Conservation (phyloP, 441 rosid species). For the Gossypium gossypioides region DNA sequence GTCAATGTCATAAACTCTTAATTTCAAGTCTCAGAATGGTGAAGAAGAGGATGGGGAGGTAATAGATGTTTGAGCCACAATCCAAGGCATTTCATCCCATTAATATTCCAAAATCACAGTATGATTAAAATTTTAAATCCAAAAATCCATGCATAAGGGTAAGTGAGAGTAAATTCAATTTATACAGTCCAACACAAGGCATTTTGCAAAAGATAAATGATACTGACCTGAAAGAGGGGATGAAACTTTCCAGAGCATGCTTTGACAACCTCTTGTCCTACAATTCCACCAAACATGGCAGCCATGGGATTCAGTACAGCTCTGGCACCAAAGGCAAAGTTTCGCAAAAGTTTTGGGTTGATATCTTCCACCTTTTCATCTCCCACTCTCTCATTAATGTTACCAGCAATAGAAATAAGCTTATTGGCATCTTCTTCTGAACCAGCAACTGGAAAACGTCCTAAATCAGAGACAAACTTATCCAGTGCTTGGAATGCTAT, state of each 20-base stretch:
- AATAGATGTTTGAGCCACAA: not conserved
- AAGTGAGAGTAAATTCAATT: not conserved
- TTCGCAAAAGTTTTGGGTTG: constrained; percentile 51
- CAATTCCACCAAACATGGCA: constrained; percentile 97
- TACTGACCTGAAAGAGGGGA: constrained; percentile 76
- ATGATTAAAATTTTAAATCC: not conserved
- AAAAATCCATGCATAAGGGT: not conserved
- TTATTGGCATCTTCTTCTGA: constrained; percentile 83
- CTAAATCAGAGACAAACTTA: constrained; percentile 47
- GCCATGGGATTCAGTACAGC: constrained; percentile 98
- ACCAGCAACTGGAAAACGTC: constrained; percentile 74
- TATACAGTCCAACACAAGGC: not conserved
- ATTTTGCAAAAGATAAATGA: not conserved
- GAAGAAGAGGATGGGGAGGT: not conserved
- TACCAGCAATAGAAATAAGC: constrained; percentile 41
- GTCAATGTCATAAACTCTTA: not conserved
- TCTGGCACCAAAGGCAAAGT: constrained; percentile 83
- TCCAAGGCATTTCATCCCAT: not conserved
- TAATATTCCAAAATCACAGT: not conserved
- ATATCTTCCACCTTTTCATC: constrained; percentile 62
- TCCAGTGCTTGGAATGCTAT: constrained; percentile 88
- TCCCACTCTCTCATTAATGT: constrained; percentile 47
- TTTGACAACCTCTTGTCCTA: constrained; percentile 93
- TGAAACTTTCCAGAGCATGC: constrained; percentile 98
- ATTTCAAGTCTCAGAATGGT: not conserved